These are phyloP conservation scores for Gracilariopsis chorda DNA, from an alignment of 23 red algal genomes.

Conservation along the genomic window DNA sequence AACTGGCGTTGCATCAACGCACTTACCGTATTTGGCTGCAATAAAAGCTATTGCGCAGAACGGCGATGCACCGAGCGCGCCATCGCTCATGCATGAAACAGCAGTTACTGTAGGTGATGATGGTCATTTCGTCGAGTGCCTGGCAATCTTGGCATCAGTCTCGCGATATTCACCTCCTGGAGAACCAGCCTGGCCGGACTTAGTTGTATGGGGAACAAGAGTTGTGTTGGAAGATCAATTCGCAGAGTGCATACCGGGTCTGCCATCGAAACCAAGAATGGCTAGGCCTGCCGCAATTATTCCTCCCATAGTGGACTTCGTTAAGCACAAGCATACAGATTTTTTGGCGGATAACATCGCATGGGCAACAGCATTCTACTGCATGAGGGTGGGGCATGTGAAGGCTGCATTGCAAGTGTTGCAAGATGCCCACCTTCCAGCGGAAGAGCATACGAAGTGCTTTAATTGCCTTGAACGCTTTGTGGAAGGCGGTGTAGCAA, in stretches of 20 bases:
- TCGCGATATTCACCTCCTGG: not conserved
- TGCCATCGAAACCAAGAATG: conserved; percentile 4
- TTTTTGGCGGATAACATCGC: conserved; percentile 1
- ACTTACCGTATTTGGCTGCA: conserved; percentile 14
- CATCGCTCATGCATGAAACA: conserved; percentile 34
- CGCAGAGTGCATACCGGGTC: conserved; percentile 1
- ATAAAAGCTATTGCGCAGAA: conserved; percentile 10
- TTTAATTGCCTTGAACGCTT: not conserved
- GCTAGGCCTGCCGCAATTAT: conserved; percentile 5
- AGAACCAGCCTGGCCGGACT: not conserved
- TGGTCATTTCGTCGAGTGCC: conserved; percentile 28
- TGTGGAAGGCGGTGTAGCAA: not conserved
- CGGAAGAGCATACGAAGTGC: not conserved
- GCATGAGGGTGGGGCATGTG: conserved; percentile 63
- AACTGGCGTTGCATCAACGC: not conserved
- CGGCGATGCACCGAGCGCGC: conserved; percentile 20
- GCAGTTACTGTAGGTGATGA: not conserved
- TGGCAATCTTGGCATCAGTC: conserved; percentile 10
- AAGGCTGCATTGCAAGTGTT: conserved; percentile 42
- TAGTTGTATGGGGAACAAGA: conserved; percentile 14
- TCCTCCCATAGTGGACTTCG: not conserved
- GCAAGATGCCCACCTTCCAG: not conserved
- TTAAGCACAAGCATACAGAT: not conserved
- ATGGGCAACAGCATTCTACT: conserved; percentile 64
- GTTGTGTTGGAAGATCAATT: conserved; percentile 45